Evolutionary conservation across 352 stramenopile species (phyloP), one percentile per base, ranked within the genome.

Genomic region (Globisporangium nunn): DNA sequence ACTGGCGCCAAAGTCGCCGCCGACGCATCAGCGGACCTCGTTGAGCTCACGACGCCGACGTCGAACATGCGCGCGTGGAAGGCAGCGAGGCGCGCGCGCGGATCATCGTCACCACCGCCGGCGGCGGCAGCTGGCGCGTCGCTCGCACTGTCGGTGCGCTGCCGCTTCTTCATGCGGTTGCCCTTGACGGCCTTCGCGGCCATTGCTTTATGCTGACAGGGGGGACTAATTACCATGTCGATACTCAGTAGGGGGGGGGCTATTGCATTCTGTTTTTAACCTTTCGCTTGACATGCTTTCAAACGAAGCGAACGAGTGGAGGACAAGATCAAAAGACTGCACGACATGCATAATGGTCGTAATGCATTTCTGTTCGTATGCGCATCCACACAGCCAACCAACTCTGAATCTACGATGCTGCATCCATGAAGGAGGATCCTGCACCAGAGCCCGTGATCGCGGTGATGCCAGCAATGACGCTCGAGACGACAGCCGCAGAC

Each of bases 41-140:
- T 45, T 31, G 57, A 35, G 45, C 56, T 54, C 49, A 66, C 56
- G 47, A 58, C 52, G 28, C 64, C 70, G 17, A 72, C 39, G 39
- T 87, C 73, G 54, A 91, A 88, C 74, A 91, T 85, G 6, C 66
- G 66, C 41, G 58, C 66, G 6, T 68, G 69, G 63, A 91, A 91
- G 17, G 68, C 71, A 28, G 50, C 69, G 14, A 87, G 56, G 4
- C 76, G 68, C 58, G 78, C 53, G 55, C 53, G 66, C 5, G 78
- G 67, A 50, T 83, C 66, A 28, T 48, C 40, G 49, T 18, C 10
- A 15, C 23, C 43, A 8, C 23, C 23, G 23, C 1, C 2, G 17
- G 73, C 61, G 14, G 59, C 46, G 46, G 30, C 30, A 23, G 18
- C 68, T 43, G 39, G 61, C 63, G 47, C 15, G n/a, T 17, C 56